Conservation (phyloP, 305 asterid genomes). For the Stenogyne calaminthoides region DNA sequence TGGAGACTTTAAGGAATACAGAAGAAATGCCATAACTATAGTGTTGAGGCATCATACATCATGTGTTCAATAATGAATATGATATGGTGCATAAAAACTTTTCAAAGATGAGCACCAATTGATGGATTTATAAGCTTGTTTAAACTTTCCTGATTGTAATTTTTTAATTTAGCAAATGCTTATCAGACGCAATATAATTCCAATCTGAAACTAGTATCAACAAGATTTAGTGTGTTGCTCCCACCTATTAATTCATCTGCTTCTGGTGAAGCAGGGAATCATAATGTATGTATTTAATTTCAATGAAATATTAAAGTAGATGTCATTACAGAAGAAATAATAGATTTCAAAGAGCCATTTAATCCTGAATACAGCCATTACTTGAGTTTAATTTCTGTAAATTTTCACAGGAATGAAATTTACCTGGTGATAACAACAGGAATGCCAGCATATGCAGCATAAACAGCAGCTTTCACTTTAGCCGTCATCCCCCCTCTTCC, state of each 20-base stretch:
- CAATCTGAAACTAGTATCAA: background rate
- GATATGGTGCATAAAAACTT: background rate
- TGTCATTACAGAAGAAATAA: constrained; percentile 1
- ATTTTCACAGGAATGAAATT: constrained; percentile 3
- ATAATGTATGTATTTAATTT: constrained; percentile 6
- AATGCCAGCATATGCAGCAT: constrained; percentile 88
- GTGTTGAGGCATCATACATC: constrained; percentile 4
- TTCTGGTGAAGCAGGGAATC: background rate
- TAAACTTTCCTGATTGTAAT: constrained; percentile 14
- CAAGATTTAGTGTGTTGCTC: background rate
- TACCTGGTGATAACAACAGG: constrained; percentile 98
- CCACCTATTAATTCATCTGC: background rate
- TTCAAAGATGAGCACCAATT: background rate
- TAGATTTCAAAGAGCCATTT: constrained; percentile 17
- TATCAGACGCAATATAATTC: background rate
- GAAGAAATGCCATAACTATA: constrained; percentile 20
- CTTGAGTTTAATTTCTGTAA: background rate
- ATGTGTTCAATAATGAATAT: background rate
- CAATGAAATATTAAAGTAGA: background rate
- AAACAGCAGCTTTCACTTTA: constrained; percentile 95
- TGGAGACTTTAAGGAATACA: background rate
- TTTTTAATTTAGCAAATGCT: background rate
- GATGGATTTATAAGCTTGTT: constrained; percentile 8
- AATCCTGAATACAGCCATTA: constrained; percentile 3
- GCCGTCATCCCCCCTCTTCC: constrained; percentile 99